Evolutionary conservation across 495 filamentous ascomycete species (phyloP).

Genomic region (Friedmanniomyces endolithicus): DNA sequence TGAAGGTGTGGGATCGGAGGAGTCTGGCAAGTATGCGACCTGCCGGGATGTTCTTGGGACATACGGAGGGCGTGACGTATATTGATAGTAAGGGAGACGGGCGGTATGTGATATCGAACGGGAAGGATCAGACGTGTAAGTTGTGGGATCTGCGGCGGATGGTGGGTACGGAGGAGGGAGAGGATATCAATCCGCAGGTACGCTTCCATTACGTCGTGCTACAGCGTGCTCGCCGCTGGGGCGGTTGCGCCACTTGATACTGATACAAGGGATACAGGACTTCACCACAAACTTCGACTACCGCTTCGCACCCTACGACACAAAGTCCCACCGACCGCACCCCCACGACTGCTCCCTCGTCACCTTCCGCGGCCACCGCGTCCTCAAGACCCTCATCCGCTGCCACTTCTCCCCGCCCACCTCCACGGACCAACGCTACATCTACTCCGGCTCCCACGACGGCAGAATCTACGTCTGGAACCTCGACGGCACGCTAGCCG

Average conservation of each 20-base stretch:
- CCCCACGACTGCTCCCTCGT: slow-evolving; percentile 85
- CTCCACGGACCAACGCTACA: slow-evolving; percentile 82
- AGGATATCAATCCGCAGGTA: slow-evolving; percentile 34
- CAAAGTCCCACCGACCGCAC: slow-evolving; percentile 56
- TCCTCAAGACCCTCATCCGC: slow-evolving; percentile 78
- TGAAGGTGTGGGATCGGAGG: slow-evolving; percentile 93
- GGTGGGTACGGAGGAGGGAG: slow-evolving; percentile 56
- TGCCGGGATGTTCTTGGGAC: slow-evolving; percentile 85
- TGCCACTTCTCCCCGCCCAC: slow-evolving; percentile 90
- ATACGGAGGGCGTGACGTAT: slow-evolving; percentile 89
- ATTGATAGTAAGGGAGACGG: slow-evolving; percentile 95
- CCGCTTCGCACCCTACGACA: slow-evolving; percentile 58
- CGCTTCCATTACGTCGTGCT: not conserved
- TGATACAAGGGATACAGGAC: slow-evolving; percentile 9
- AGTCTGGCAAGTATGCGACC: slow-evolving; percentile 77
- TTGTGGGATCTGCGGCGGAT: slow-evolving; percentile 87
- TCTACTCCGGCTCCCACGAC: slow-evolving; percentile 81
- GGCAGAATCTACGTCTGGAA: slow-evolving; percentile 88
- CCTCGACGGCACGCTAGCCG: slow-evolving; percentile 77
- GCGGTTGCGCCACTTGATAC: not conserved
- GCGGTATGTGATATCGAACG: slow-evolving; percentile 84
- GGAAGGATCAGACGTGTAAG: slow-evolving; percentile 95
- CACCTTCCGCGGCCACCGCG: slow-evolving; percentile 79
- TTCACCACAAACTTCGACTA: slow-evolving; percentile 76
- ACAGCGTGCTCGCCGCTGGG: too few relatives aligned